Evolutionary conservation across 2,329 filamentous ascomycete genomes (phyloP), one percentile per base, ranked within the genome.

Genomic region (Penicillium sp.): DNA sequence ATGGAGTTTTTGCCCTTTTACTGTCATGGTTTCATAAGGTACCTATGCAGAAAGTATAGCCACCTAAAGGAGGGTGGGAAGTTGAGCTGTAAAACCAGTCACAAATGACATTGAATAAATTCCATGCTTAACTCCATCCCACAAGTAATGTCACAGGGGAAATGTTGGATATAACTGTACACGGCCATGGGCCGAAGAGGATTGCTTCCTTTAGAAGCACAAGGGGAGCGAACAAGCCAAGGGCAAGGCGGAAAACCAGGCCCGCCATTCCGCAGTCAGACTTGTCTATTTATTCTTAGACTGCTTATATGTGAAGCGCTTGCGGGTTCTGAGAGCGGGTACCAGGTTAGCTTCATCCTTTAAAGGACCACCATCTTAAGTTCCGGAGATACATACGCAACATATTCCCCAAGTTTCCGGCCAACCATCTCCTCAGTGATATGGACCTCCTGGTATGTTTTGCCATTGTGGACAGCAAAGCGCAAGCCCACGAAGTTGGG

Each of bases 351-450:
- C 29, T 40, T 32, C 13, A 9, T 29, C 7, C 12, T 28, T 5
- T 2, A 10, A 18, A 18, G 7, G 32, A 20, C n/a, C 33, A 35
- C 8, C 15, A 2, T 40, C 10, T 8, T 12, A 13, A 6, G 18
- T 35, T 31, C n/a, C 1, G 33, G 18, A 42, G 38, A 38, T 43
- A 82, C 89, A 65, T 81, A 95, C 90, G 82, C 77, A 55, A 89
- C 84, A 70, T 95, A 96, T 74, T 96, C 91, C 62, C 91, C 91
- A 60, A 96, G 78, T 75, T 95, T 96, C 72, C 93, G 87, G 46
- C 91, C 91, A 43, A 96, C 91, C 91, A 96, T 96, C 65, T 95
- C 88, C 69, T 95, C 91, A 13, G 90, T 95, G 56, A 96, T 87
- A 58, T 78, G 80, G 47, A 95, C 79, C 60, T 93, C 88, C 61